Conservation (phyloP, 2,329 filamentous ascomycete genomes). For the Fusarium lateritium region DNA sequence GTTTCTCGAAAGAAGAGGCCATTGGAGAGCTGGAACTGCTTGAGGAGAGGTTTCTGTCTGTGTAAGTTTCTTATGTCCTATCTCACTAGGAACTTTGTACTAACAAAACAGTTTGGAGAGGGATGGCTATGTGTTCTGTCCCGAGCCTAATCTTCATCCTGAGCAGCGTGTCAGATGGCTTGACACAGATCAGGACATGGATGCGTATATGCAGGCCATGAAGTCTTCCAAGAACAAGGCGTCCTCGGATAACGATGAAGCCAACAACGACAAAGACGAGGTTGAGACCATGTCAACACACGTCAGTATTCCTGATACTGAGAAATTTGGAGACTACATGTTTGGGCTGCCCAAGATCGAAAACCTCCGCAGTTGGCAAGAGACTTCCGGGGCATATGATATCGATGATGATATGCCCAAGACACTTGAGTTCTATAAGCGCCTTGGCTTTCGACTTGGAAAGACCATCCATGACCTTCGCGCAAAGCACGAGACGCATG, state of each 20-base stretch:
- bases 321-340: slow-evolving; percentile 28
- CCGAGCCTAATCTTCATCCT: slow-evolving; percentile 31
- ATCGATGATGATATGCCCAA: slow-evolving; percentile 13
- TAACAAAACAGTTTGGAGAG: slow-evolving; percentile 18
- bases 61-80: slow-evolving; percentile 21
- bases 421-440: slow-evolving; percentile 40
- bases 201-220: not conserved
- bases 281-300: slow-evolving; percentile 33
- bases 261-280: slow-evolving; percentile 9
- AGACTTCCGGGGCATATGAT: not conserved
- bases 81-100: not conserved
- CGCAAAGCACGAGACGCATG: slow-evolving; percentile 4
- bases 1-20: slow-evolving; percentile 45
- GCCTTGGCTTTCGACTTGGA: slow-evolving; percentile 59
- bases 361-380: slow-evolving; percentile 22
- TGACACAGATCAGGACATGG: slow-evolving; percentile 7
- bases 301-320: slow-evolving; percentile 17
- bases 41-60: slow-evolving; percentile 17
- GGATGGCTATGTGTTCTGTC: not conserved
- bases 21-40: slow-evolving; percentile 17
- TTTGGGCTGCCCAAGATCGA: slow-evolving; percentile 35
- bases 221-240: not conserved
- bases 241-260: not conserved
- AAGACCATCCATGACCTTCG: slow-evolving; percentile 48
- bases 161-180: slow-evolving; percentile 44